Evolutionary conservation across 108 stramenopile species (phyloP), one percentile per base, ranked within the genome.

Genomic region (Stephanodiscus minutulus): DNA sequence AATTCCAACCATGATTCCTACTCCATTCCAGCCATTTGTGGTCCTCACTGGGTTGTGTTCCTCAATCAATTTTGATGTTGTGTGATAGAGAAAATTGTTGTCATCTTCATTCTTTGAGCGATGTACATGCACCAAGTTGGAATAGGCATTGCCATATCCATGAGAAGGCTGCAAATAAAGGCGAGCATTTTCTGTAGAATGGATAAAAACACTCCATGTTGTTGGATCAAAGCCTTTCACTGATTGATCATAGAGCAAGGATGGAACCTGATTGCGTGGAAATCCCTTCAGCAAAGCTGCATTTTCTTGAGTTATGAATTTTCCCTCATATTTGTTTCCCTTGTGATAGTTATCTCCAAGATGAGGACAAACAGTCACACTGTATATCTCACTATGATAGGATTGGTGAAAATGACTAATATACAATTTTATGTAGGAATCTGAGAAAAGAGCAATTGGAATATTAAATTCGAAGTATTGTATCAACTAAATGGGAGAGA

Each of bases 141-240:
- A 49, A 49, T 7, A 17, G 2, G 3, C 7, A 49, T 49, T 20
- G 20, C 48, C 48, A 49, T 49, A 3, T 49, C 18, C 48, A 49
- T 49, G 2, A 4, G 48, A 20, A 17, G 20, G 20, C 6, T 5
- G 6, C 35, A 35, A 35, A 35, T 5, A 35, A 5, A 35, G 3
- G 17, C 20, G 48, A 7, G 20, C 48, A 9, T 9, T 7, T 9
- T 17, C 48, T 20, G 17, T 20, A 3, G 3, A 7, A 20, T 3
- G 48, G 9, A 49, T 49, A 20, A 49, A 49, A 49, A 49, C 3
- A 4, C 48, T 17, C 48, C 48, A 49, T 49, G 3, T 49, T 4
- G 18, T 49, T 49, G 48, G 48, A 49, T 49, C 48, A 49, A 49
- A 49, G n/a, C n/a, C 50, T 24, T 39, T 9, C 39, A 11, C 39